Percentiles rank a stretch among this genome's conserved stretches.
These are phyloP conservation scores for Phlebiopsis gigantea DNA, from an alignment of 768 basidiomycete genomes.

Conservation along the genomic window DNA sequence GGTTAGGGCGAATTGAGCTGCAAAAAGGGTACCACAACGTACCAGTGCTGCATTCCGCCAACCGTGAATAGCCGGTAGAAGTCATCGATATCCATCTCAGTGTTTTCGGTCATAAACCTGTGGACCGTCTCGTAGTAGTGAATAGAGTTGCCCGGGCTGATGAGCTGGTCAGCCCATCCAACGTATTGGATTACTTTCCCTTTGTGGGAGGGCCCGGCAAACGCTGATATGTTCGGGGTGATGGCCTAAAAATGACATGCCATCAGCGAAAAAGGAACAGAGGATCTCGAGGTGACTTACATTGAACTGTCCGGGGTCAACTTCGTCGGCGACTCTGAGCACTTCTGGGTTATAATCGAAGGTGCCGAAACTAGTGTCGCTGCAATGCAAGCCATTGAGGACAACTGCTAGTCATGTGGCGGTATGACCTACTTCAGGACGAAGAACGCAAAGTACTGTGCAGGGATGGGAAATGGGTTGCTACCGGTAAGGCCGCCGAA, in stretches of 20 bases:
- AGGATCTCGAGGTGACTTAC: too few relatives aligned
- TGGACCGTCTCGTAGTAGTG: conserved; percentile 23
- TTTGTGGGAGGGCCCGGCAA: conserved; percentile 17
- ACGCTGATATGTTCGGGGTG: conserved; percentile 19
- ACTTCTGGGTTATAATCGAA: not conserved
- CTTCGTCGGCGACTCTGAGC: not conserved
- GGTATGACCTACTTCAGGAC: not conserved
- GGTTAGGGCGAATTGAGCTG: not conserved
- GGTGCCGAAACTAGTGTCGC: not conserved
- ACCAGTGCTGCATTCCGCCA: conserved; percentile 30
- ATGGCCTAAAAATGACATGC: too few relatives aligned
- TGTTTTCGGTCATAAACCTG: conserved; percentile 17
- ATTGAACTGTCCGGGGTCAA: not conserved
- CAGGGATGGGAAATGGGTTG: not conserved
- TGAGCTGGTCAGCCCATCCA: conserved; percentile 25
- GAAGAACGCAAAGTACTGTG: not conserved
- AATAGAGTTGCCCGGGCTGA: conserved; percentile 24
- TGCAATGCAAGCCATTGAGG: too few relatives aligned
- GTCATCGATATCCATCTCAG: conserved; percentile 22
- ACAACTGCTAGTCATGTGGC: too few relatives aligned
- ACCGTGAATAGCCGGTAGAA: conserved; percentile 30
- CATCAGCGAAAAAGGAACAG: too few relatives aligned
- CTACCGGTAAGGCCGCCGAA: not conserved
- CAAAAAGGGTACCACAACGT: not conserved
- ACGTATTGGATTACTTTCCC: conserved; percentile 23